Conservation (phyloP, 2,329 filamentous ascomycete species). For the Juglanconis oblonga region DNA sequence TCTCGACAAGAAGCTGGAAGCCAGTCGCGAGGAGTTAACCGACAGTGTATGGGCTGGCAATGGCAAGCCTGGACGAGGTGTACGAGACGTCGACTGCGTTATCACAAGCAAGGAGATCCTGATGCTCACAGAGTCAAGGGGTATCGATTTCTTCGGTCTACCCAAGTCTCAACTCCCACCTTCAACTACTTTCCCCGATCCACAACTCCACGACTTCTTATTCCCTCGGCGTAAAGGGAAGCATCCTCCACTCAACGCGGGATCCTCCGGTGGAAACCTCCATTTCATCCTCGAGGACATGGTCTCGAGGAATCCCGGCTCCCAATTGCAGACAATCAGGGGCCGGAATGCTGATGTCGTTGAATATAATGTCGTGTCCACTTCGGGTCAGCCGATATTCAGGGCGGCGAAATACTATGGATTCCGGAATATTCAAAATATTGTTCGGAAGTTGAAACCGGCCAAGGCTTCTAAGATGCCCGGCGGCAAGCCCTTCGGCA, state of each 20-base stretch:
- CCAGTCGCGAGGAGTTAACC: conserved; percentile 88
- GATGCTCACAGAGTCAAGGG: conserved; percentile 79
- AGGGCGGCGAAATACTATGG: conserved; percentile 91
- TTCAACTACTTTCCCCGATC: conserved; percentile 67
- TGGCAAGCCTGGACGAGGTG: conserved; percentile 47
- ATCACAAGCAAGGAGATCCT: conserved; percentile 95
- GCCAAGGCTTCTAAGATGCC: conserved; percentile 75
- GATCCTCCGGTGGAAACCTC: conserved; percentile 85
- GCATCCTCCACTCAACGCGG: conserved; percentile 55
- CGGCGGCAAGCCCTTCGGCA: conserved; percentile 63
- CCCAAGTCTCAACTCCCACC: conserved; percentile 50
- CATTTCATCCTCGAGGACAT: conserved; percentile 78
- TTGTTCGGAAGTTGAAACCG: conserved; percentile 89
- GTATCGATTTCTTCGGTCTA: conserved; percentile 71
- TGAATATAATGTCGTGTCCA: conserved; percentile 70
- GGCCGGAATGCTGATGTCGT: conserved; percentile 90
- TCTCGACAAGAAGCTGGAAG: conserved; percentile 98
- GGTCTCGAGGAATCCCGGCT: conserved; percentile 67
- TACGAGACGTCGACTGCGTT: conserved; percentile 94
- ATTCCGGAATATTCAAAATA: conserved; percentile 96
- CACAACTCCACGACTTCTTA: conserved; percentile 67
- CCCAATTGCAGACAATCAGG: conserved; percentile 65
- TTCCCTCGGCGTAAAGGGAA: conserved; percentile 54
- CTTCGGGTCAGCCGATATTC: conserved; percentile 59
- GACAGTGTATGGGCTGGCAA: conserved; percentile 67